phyloP scores from a whole-genome alignment of 495 filamentous ascomycete genomes.

The Articulospora tetracladia region DNA sequence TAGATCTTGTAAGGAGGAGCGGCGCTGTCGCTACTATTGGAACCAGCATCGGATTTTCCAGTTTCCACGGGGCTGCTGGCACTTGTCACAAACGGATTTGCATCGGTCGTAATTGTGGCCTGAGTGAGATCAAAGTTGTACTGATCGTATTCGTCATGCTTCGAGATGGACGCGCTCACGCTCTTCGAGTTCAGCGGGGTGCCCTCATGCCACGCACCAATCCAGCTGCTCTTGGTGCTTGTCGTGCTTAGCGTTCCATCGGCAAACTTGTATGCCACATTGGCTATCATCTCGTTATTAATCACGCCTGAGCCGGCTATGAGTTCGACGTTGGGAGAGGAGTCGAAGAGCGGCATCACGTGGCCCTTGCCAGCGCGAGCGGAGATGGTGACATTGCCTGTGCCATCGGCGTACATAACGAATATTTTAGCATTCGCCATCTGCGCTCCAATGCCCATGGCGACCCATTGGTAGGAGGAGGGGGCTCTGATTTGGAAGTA shows the following conservation, averaged over 20 bases:
- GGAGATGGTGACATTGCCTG: constrained; percentile 63
- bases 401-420: constrained; percentile 57
- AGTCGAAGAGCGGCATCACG: constrained; percentile 48
- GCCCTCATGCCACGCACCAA: no score
- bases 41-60: no score
- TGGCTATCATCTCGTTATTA: constrained; percentile 55
- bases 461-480: constrained; percentile 56
- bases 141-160: no score
- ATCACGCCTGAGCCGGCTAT: constrained; percentile 58
- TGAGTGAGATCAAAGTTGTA: no score
- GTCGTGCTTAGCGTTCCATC: constrained; percentile 31
- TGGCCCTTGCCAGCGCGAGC: constrained; percentile 52
- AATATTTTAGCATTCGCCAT: constrained; percentile 71
- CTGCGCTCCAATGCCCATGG: constrained; percentile 53
- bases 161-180: no score
- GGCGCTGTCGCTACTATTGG: no score
- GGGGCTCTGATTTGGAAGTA: constrained; percentile 66
- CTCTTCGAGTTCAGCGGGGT: no score
- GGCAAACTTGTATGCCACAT: constrained; percentile 45
- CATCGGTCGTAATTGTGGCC: no score
- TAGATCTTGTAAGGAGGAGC: no score
- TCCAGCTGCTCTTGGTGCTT: no score
- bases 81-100: no score
- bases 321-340: constrained; percentile 41
- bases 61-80: no score